These are phyloP conservation scores for Phalaenopsis hybrid DNA, from an alignment of 116 monocot genomes.

Conservation along the genomic window DNA sequence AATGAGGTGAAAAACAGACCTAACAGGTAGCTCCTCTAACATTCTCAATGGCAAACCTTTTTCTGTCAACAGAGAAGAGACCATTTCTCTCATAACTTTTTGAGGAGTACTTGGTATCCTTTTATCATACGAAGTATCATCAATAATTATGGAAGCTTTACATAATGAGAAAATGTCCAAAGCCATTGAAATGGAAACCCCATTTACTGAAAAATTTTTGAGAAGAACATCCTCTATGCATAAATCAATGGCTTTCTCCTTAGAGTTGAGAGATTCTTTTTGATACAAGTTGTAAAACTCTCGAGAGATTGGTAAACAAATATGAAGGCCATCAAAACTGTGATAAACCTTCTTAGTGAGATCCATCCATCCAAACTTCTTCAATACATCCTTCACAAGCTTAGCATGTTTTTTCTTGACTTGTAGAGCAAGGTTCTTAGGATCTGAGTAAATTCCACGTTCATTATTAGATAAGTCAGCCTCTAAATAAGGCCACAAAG, in stretches of 20 bases:
- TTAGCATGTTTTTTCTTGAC: constrained; percentile 74
- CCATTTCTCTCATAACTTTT: constrained; percentile 56
- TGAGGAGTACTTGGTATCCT: constrained; percentile 43
- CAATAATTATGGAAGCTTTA: constrained; percentile 35
- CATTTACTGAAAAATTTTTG: constrained; percentile 17
- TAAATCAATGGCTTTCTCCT: constrained; percentile 12
- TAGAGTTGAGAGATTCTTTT: constrained; percentile 14
- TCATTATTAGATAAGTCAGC: constrained; percentile 2
- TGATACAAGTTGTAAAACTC: constrained; percentile 30
- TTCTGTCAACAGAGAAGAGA: constrained; percentile 41
- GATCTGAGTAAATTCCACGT: constrained; percentile 7
- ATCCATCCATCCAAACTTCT: constrained; percentile 84
- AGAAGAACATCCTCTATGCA: constrained; percentile 17
- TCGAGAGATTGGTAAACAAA: constrained; percentile 49
- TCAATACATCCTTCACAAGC: constrained; percentile 69
- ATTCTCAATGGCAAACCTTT: constrained; percentile 42
- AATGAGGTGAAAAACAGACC: constrained; percentile 27
- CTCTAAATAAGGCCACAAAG: background rate
- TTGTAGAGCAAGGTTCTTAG: constrained; percentile 33
- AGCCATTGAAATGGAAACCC: constrained; percentile 30
- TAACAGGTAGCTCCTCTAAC: constrained; percentile 66
- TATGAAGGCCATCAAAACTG: constrained; percentile 42
- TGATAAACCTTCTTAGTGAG: constrained; percentile 51
- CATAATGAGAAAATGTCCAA: constrained; percentile 37
- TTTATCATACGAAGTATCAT: constrained; percentile 26